Evolutionary conservation across 805 yeast species (phyloP), one percentile per base, ranked within the genome.

Genomic region (Candida ovalis): DNA sequence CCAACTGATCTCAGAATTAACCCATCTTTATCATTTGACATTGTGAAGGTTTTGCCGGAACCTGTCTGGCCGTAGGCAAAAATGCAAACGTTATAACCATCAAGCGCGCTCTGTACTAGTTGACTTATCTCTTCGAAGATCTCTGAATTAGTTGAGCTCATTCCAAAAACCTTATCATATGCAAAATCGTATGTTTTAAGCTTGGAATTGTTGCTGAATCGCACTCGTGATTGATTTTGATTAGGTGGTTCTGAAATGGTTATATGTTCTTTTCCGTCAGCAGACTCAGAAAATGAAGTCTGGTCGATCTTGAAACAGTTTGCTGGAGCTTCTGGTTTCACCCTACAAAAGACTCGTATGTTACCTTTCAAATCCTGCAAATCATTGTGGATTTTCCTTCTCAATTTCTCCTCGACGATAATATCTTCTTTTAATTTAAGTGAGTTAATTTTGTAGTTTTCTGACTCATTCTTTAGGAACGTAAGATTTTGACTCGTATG

Each of bases 21-120:
- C 15, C 99, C 98, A 59, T 84, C 85, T 1, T 66, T 59, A 0
- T 77, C 69, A 23, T 75, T 69, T 1, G 90, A 77, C 98, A 92
- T 94, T 0, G 99, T 94, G 63, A 69, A 84, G 0, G 98, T 92
- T 63, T 92, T 92, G 3, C 99, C 99, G 0, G 97, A 85, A 0
- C 94, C 96, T 0, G 99, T 94, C 66, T 92, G 99, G 1, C 99
- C 99, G 64, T 94, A 92, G 0, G 98, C 96, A 70, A 92, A 89
- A 1, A 94, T 88, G 65, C 97, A 90, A 2, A 90, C 96, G 57
- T 89, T 89, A 60, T 75, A 82, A 0, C 99, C 99, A 66, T 92
- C 96, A 13, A 91, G 64, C 0, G 95, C 82, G 70, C 78, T 88
- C 63, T 89, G 96, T 1, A 92, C 82, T 21, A 92, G 67, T 63